Evolutionary conservation across 2,329 filamentous ascomycete species (phyloP), one percentile per base, ranked within the genome.

Genomic region (Cercospora sp.): DNA sequence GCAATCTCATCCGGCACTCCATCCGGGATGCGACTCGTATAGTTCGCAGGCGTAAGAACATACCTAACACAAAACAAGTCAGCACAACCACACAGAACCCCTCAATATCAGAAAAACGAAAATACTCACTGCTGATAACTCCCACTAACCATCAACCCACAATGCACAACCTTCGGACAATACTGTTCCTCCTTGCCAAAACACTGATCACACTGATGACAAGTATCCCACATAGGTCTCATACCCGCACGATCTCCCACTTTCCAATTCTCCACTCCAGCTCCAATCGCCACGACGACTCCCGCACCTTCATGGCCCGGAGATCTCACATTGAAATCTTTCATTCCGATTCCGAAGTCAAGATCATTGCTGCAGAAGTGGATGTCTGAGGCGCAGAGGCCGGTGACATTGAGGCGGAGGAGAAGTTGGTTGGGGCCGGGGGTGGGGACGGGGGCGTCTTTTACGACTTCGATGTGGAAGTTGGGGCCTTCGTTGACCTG

Each of bases 341-440:
- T 80, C 83, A 85, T 85, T 26, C 76, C 76, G 1, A 80, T 58
- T 6, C 59, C 28, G 57, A 55, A 53, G 0, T 79, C 82, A 75
- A 84, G 81, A 73, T 88, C 86, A 63, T 82, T 82, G 60, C 84
- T 69, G 84, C 87, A 87, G 76, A 84, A 84, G 74, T 88, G 86
- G 28, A 70, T 76, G 71, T 88, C 87, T 28, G 81, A 83, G 63
- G 84, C 82, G 78, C 86, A 88, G 65, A 89, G 81, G 1, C 87
- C 86, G 2, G 86, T 88, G 18, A 81, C 80, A 66, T 87, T 88
- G 66, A 88, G 80, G 67, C 83, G 84, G 74, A 88, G 80, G 16
- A 88, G 80, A 33, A 88, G 77, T 68, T 88, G 85, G 61, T 86
- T 80, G 83, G 84, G 69, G 45, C 67, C 67, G 62, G 82, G 82